A percentile compares a stretch with the other conserved stretches of the same genome.
Conservation (phyloP, 305 asterid species). For the Solanum hybrid region DNA sequence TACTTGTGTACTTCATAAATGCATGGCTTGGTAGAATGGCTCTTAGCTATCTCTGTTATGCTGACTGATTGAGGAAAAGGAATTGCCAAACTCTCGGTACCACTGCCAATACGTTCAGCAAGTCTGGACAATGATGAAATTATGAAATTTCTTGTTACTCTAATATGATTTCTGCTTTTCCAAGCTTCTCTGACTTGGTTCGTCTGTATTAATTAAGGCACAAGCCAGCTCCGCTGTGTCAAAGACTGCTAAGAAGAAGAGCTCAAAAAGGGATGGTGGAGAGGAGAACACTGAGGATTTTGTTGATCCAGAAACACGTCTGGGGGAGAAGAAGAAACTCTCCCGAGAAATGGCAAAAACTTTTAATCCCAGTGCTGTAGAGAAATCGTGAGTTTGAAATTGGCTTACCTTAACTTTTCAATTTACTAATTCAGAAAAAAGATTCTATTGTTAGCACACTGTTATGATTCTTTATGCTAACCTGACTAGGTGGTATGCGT, state of each 20-base stretch:
- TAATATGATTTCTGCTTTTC: not conserved
- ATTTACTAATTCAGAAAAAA: not conserved
- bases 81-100: not conserved
- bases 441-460: not conserved
- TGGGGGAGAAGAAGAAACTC: slow-evolving; percentile 69
- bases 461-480: not conserved
- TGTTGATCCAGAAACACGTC: slow-evolving; percentile 64
- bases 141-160: not conserved
- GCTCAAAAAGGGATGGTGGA: slow-evolving; percentile 42
- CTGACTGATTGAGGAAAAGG: not conserved
- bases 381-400: slow-evolving; percentile 52
- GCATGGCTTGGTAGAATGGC: not conserved
- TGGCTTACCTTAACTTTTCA: not conserved
- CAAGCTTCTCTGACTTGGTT: not conserved
- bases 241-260: slow-evolving; percentile 70
- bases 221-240: slow-evolving; percentile 47
- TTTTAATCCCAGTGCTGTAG: slow-evolving; percentile 68
- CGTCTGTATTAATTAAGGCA: slow-evolving; percentile 31
- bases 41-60: not conserved
- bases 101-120: not conserved
- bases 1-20: not conserved
- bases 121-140: not conserved
- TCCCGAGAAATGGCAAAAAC: slow-evolving; percentile 80
- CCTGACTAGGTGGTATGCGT: slow-evolving; percentile 70
- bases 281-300: slow-evolving; percentile 72